These are phyloP conservation scores for Epithele typhae DNA, from an alignment of 768 basidiomycete species.

Conservation along the genomic window DNA sequence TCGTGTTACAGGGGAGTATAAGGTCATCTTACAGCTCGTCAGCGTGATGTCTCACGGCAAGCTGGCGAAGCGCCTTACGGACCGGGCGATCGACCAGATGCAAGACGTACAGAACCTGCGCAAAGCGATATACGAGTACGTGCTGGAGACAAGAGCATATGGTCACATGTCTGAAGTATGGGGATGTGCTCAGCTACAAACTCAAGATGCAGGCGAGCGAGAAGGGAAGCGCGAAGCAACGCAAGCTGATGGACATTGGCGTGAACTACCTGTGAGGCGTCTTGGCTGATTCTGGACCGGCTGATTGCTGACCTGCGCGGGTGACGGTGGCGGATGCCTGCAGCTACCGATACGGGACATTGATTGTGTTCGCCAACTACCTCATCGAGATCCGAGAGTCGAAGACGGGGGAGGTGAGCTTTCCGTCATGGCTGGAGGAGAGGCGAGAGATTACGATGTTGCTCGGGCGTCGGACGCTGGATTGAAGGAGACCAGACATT, in stretches of 20 bases:
- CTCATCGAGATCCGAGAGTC: conserved; percentile 63
- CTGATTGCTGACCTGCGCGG: conserved; percentile 12
- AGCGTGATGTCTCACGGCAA: conserved; percentile 91
- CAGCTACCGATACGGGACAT: conserved; percentile 83
- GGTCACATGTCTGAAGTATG: not conserved
- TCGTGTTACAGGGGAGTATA: conserved; percentile 76
- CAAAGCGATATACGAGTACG: conserved; percentile 92
- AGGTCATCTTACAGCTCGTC: conserved; percentile 91
- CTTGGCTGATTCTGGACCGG: conserved; percentile 27
- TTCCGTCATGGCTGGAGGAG: conserved; percentile 79
- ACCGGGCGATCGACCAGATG: conserved; percentile 87
- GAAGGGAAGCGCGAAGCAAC: conserved; percentile 72
- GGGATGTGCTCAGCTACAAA: conserved; percentile 62
- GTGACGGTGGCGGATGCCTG: not conserved
- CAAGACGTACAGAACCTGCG: conserved; percentile 96
- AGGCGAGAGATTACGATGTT: conserved; percentile 82
- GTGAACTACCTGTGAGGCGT: conserved; percentile 72
- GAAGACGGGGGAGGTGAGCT: conserved; percentile 42
- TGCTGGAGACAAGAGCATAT: conserved; percentile 4
- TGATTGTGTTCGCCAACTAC: conserved; percentile 95
- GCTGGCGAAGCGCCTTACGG: conserved; percentile 84
- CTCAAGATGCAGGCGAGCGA: conserved; percentile 83
- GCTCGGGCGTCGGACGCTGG: conserved; percentile 63
- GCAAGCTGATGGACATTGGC: conserved; percentile 67
- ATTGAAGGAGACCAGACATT: conserved; percentile 32